A percentile compares a stretch with the other conserved stretches of the same genome.
Conservation (phyloP, 73 alveolate genomes). For the Urostyla sp. region DNA sequence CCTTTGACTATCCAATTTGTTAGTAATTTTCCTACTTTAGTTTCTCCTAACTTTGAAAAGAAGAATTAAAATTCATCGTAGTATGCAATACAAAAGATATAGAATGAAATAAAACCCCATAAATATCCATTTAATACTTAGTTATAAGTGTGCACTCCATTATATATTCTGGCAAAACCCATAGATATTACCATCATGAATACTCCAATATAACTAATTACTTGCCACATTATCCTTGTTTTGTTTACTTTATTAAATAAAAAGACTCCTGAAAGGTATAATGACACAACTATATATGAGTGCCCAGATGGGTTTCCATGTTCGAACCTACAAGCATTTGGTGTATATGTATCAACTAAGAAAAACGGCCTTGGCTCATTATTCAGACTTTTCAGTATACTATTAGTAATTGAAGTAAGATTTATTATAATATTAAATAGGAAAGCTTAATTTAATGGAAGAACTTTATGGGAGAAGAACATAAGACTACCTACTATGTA, state of each 20-base stretch:
- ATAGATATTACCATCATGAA: background rate
- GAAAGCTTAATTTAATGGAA: background rate
- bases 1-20: constrained; percentile 2
- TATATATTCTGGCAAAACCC: constrained; percentile 28
- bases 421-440: background rate
- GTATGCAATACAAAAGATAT: background rate
- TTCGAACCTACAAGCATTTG: constrained; percentile 29
- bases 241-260: background rate
- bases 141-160: constrained; percentile 37
- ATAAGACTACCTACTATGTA: constrained; percentile 1
- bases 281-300: background rate
- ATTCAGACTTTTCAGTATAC: constrained; percentile 3
- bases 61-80: background rate
- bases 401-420: background rate
- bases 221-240: background rate
- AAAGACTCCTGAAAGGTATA: background rate
- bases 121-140: constrained; percentile 9
- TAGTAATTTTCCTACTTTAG: background rate
- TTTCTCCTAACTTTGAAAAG: background rate
- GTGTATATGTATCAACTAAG: background rate
- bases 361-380: constrained; percentile 26
- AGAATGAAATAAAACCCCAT: constrained; percentile 12
- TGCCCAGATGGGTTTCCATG: constrained; percentile 46
- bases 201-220: background rate
- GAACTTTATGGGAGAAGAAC: background rate